These are phyloP conservation scores for Echium plantagineum DNA, from an alignment of 257 asterid species.

Conservation along the genomic window DNA sequence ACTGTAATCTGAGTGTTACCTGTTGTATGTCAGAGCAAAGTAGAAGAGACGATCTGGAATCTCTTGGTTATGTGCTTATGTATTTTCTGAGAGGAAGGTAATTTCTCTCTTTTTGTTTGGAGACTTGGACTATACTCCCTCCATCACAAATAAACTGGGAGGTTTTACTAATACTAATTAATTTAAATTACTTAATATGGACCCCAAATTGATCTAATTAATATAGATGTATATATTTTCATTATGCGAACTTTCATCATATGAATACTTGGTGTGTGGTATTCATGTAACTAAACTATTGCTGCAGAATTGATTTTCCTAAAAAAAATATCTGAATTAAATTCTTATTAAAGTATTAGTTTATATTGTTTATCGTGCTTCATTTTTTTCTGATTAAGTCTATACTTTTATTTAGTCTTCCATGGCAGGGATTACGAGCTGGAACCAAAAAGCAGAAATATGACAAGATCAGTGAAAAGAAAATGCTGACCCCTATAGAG, in stretches of 20 bases:
- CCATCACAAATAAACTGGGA: not conserved
- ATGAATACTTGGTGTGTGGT: not conserved
- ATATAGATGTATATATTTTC: not conserved
- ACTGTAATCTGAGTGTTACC: constrained; percentile 3
- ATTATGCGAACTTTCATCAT: not conserved
- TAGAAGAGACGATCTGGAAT: constrained; percentile 94
- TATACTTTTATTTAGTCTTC: constrained; percentile 40
- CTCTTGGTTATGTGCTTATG: constrained; percentile 97
- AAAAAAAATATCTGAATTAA: not conserved
- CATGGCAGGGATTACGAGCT: constrained; percentile 97
- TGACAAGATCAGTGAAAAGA: constrained; percentile 92
- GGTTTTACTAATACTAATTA: too few species aligned
- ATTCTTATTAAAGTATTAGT: not conserved
- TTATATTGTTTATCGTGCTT: not conserved
- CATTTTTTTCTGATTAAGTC: constrained; percentile 9
- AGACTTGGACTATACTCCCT: not conserved
- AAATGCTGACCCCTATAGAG: constrained; percentile 90
- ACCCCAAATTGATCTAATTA: too few species aligned
- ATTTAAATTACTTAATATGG: too few species aligned
- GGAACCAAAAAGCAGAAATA: constrained; percentile 95
- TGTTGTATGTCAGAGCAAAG: constrained; percentile 71
- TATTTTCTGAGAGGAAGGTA: constrained; percentile 97
- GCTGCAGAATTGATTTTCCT: not conserved
- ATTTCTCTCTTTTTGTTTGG: not conserved
- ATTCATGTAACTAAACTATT: not conserved